Percentiles rank a stretch among this genome's conserved stretches.
Evolutionary conservation across 768 basidiomycete genomes (phyloP).

Genomic region (Suillus bovinus): DNA sequence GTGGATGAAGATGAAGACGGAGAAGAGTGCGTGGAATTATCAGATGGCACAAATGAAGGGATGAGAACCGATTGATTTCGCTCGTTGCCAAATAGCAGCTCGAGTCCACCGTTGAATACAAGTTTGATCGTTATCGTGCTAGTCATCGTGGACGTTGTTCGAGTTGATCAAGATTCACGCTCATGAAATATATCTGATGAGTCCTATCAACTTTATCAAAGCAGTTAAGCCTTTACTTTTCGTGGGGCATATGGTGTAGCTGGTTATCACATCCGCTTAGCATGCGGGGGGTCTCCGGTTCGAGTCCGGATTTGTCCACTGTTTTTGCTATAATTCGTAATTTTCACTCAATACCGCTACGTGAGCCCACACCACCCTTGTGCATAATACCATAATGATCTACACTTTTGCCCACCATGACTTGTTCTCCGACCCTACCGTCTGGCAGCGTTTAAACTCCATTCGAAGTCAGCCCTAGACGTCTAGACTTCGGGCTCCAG

Average conservation of each 20-base stretch:
- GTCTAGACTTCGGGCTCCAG: too few relatives aligned
- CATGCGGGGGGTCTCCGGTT: slow-evolving; percentile 42
- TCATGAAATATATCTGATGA: neutral
- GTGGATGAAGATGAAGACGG: slow-evolving; percentile 7
- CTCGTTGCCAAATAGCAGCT: slow-evolving; percentile 76
- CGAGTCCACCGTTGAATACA: slow-evolving; percentile 85
- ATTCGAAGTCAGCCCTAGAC: too few relatives aligned
- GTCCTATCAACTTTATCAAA: neutral
- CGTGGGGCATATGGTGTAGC: slow-evolving; percentile 39
- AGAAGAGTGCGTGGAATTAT: slow-evolving; percentile 32
- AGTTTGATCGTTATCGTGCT: slow-evolving; percentile 49
- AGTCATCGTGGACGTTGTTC: slow-evolving; percentile 12
- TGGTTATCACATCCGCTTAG: slow-evolving; percentile 43
- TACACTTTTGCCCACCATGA: too few relatives aligned
- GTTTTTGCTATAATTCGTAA: slow-evolving; percentile 15
- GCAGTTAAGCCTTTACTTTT: neutral
- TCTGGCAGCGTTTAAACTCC: too few relatives aligned
- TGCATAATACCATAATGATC: too few relatives aligned
- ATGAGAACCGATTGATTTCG: slow-evolving; percentile 58
- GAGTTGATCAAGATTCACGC: neutral
- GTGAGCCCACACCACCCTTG: too few relatives aligned
- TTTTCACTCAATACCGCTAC: too few relatives aligned
- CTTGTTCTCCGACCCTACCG: too few relatives aligned
- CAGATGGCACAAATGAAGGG: slow-evolving; percentile 44
- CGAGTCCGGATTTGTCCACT: slow-evolving; percentile 41